Evolutionary conservation across 1,284 basidiomycete genomes (phyloP).

Genomic region (Cerrena zonata): DNA sequence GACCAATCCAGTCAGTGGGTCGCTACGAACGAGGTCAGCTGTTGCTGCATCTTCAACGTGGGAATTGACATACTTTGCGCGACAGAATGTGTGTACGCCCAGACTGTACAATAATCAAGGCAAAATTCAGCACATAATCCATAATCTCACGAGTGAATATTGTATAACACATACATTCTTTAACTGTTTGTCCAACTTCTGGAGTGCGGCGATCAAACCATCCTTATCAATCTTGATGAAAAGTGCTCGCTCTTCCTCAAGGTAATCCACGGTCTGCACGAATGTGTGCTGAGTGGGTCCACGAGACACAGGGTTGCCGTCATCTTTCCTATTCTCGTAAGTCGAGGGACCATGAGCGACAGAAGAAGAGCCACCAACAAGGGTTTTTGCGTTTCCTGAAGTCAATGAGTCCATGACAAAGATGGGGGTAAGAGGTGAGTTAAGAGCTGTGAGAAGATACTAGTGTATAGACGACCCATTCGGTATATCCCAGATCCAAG

Average conservation of each 20-base stretch:
- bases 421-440: neutral
- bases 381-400: conserved; percentile 17
- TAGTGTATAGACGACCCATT: too few species aligned
- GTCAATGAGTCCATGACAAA: conserved; percentile 9
- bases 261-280: conserved; percentile 24
- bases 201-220: conserved; percentile 57
- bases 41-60: neutral
- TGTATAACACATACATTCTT: conserved; percentile 36
- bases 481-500: too few species aligned
- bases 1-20: conserved; percentile 65
- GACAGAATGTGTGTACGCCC: conserved; percentile 45
- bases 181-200: conserved; percentile 60
- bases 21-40: conserved; percentile 27
- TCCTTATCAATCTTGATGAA: conserved; percentile 61
- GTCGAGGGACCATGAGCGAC: conserved; percentile 1
- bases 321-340: conserved; percentile 8
- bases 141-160: neutral
- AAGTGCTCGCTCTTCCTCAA: conserved; percentile 38
- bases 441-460: too few species aligned
- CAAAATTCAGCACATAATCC: neutral
- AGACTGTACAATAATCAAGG: conserved; percentile 45
- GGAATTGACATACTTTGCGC: conserved; percentile 24
- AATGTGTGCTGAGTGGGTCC: conserved; percentile 10
- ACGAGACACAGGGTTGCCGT: conserved; percentile 1
- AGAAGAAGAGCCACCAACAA: conserved; percentile 19